Base-by-base conservation (phyloP, 805 yeast species). In the Wickerhamomyces hampshirensis region DNA sequence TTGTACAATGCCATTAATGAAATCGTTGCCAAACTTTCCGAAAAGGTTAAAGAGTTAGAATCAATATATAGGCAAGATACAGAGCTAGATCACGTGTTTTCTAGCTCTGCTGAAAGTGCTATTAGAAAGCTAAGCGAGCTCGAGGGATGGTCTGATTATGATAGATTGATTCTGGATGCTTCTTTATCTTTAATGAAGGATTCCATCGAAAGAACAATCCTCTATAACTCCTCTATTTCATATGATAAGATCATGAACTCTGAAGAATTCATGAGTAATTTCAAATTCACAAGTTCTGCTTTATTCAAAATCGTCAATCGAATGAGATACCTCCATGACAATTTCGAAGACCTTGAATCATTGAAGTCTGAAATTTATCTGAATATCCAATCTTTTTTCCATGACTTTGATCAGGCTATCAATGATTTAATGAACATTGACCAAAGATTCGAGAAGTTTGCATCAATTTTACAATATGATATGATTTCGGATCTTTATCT, bases 1-100 rank as follows among this genome's bases (percentile, higher is more conserved):
- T 45, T 55, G 34, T 27, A 48, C 33, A 11, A 50, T 35, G 35
- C 66, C 34, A 51, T 62, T 31, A 59, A 51, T 34, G 64, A 65
- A 39, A 43, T 71, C 7, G 35, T 58, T 1, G 46, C 54, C 6
- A 71, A 66, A 37, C 43, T 72, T 6, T 53, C 58, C 3, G 28
- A 39, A 3, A 79, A 79, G 43, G 68, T 81, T n/a, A 52, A 53
- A 6, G 72, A 71, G 16, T 51, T 80, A 35, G 84, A 81, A 47
- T 33, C 46, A 0, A 66, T 71, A 35, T 79, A 74, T 44, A 62
- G 64, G 26, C 51, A 64, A 24, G 69, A 71, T 3, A 63, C 65
- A 6, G 83, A 78, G 31, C 50, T 77, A 5, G 85, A 80, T 44
- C 56, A 65, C 26, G 69, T 77, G 5, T 49, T 76, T 11, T 54